Conservation (phyloP, 2,329 filamentous ascomycete species). For the Paraphoma sp. region DNA sequence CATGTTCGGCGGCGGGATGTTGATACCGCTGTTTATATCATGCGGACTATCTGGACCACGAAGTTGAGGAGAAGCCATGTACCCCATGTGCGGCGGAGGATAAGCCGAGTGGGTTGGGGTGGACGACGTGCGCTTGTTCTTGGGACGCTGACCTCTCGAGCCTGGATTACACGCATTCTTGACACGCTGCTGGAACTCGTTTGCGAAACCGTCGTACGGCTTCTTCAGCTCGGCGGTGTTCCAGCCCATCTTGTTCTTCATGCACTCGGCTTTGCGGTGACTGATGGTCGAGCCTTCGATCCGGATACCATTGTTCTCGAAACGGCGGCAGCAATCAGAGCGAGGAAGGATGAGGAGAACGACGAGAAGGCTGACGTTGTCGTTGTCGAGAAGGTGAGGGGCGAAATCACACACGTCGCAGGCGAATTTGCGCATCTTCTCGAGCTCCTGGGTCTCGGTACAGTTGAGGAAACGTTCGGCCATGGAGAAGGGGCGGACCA, state of each 20-base stretch:
- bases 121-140: slow-evolving; percentile 26
- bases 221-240: slow-evolving; percentile 40
- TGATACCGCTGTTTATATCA: slow-evolving; percentile 25
- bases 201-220: slow-evolving; percentile 44
- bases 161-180: slow-evolving; percentile 42
- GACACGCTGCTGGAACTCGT: slow-evolving; percentile 44
- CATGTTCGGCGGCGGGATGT: slow-evolving; percentile 21
- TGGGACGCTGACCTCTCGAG: slow-evolving; percentile 30
- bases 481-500: slow-evolving; percentile 44
- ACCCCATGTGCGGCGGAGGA: slow-evolving; percentile 24
- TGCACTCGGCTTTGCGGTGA: slow-evolving; percentile 46
- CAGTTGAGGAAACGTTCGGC: slow-evolving; percentile 42
- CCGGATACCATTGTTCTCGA: slow-evolving; percentile 46
- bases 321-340: slow-evolving; percentile 44
- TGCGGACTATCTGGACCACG: slow-evolving; percentile 9
- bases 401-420: slow-evolving; percentile 46
- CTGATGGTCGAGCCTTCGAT: slow-evolving; percentile 48
- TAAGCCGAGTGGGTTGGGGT: slow-evolving; percentile 19
- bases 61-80: slow-evolving; percentile 27
- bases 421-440: slow-evolving; percentile 41
- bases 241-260: slow-evolving; percentile 48
- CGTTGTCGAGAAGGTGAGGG: slow-evolving; percentile 48
- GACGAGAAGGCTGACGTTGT: slow-evolving; percentile 45
- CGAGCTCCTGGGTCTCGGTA: slow-evolving; percentile 40
- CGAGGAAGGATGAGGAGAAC: slow-evolving; percentile 45